Evolutionary conservation across 371 early-diverging fungal species (phyloP), one percentile per base, ranked within the genome.

Genomic region (Mortierella sp.): DNA sequence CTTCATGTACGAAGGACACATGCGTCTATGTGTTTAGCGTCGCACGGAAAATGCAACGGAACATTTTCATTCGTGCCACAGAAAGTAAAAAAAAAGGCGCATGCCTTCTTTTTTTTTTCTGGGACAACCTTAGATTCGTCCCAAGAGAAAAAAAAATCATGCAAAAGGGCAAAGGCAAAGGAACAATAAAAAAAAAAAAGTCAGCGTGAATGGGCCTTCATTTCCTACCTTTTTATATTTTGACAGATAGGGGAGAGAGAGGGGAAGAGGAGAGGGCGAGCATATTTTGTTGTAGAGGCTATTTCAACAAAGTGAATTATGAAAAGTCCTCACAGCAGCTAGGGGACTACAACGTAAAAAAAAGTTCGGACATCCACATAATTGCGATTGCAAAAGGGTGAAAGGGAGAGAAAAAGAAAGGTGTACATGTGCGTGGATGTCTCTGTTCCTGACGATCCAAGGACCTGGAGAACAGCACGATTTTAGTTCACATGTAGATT

Each of bases 221-320:
- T 55, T 31, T 60, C 16, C 16, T 50, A 50, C 50, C 8, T 63
- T 63, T 63, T 63, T 31, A 63, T 19, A 34, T 31, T 63, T 63
- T 63, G 63, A 63, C 38, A 63, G 63, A 63, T 63, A 63, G 63
- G 63, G 31, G 34, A 60, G 60, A 31, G 58, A 28, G 63, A 31
- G 34, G 16, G 34, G 34, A 50, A 50, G 50, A 50, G 50, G 60
- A 28, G 63, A 63, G 26, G 13, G 34, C 34, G 34, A 63, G 2
- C 21, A 63, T 34, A 31, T 26, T 6, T 63, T 16, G n/a, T 31
- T n/a, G 31, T 58, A 16, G 31, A 11, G 16, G 21, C 8, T 16
- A 2, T 19, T 63, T 21, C 19, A 34, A 58, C 21, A 55, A 58
- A 21, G 54, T 26, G 63, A 63, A 63, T 38, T 38, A 63, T 63